phyloP scores from a whole-genome alignment of 2,329 filamentous ascomycete species.

The Nakataea oryzae region DNA sequence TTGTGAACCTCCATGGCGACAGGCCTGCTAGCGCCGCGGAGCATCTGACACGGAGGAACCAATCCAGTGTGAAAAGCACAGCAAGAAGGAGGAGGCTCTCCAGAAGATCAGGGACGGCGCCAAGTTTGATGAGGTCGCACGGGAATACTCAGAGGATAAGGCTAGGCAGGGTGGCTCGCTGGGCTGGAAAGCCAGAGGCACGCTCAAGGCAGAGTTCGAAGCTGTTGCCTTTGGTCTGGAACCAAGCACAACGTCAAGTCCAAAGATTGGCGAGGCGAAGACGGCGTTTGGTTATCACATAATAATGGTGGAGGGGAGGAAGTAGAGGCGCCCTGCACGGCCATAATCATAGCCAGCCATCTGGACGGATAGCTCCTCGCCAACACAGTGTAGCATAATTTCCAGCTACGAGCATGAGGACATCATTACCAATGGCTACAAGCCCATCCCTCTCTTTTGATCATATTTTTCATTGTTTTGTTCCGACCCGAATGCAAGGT shows the following conservation, averaged over 20 bases:
- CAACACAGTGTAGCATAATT: background rate
- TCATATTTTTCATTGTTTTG: background rate
- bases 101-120: conserved; percentile 54
- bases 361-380: background rate
- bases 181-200: conserved; percentile 63
- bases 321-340: conserved; percentile 18
- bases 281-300: conserved; percentile 71
- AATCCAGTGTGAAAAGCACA: conserved; percentile 59
- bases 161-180: conserved; percentile 59
- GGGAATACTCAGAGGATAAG: conserved; percentile 68
- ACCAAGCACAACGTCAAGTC: conserved; percentile 51
- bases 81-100: conserved; percentile 68
- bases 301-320: conserved; percentile 60
- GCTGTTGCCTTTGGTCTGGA: conserved; percentile 61
- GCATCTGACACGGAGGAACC: background rate
- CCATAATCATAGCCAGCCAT: background rate
- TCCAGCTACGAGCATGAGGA: too few species aligned
- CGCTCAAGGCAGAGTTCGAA: conserved; percentile 59
- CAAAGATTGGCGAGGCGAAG: conserved; percentile 61
- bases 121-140: conserved; percentile 67
- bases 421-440: background rate
- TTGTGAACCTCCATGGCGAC: too few species aligned
- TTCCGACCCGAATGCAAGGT: conserved; percentile 20
- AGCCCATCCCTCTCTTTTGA: background rate
- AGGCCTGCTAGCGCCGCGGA: background rate